Evolutionary conservation across 2,329 filamentous ascomycete genomes (phyloP).

Genomic region (Zasmidium angulare): DNA sequence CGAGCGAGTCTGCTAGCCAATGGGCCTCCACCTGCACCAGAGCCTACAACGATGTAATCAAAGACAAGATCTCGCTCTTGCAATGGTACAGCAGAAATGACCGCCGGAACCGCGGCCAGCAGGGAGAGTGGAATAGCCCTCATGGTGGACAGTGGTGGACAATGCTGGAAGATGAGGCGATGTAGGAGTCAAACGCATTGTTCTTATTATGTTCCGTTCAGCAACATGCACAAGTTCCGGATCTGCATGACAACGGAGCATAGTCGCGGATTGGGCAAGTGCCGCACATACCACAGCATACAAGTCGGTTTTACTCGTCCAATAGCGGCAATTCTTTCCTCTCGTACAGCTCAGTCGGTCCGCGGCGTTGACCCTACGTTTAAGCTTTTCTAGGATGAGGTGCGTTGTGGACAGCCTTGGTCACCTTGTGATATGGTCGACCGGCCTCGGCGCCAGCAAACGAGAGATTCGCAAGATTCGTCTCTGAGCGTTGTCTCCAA

Average conservation of each 20-base stretch:
- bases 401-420: background rate
- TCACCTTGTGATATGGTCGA: background rate
- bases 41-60: conserved; percentile 62
- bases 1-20: conserved; percentile 58
- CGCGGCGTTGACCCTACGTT: background rate
- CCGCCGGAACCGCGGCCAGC: conserved; percentile 6
- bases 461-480: background rate
- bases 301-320: background rate
- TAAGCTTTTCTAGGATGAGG: background rate
- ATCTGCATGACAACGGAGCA: background rate
- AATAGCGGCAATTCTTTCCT: background rate
- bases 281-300: background rate
- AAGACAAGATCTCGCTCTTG: conserved; percentile 11
- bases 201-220: background rate
- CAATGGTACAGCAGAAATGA: conserved; percentile 9
- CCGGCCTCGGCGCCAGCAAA: background rate
- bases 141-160: background rate
- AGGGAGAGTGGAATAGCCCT: conserved; percentile 1
- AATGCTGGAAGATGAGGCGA: background rate
- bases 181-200: background rate
- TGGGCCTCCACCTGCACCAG: conserved; percentile 60
- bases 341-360: background rate
- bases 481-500: background rate
- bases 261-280: background rate
- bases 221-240: background rate